Evolutionary conservation across 2,329 filamentous ascomycete species (phyloP).

Genomic region (Aspergillus sp.): DNA sequence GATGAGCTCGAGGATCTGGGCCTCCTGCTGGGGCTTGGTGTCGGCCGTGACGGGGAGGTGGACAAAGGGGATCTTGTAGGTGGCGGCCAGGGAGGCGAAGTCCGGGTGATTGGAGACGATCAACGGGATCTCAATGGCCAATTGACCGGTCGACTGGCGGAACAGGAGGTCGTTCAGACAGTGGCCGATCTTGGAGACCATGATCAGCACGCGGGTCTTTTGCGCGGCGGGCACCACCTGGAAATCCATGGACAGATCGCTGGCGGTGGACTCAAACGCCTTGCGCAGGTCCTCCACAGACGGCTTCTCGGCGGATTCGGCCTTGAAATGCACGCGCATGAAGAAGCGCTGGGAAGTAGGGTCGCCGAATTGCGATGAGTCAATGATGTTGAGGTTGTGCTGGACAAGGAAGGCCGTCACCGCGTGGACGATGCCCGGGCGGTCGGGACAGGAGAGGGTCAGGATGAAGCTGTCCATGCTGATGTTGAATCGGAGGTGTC

Average conservation of each 20-base stretch:
- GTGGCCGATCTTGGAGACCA: constrained; percentile 87
- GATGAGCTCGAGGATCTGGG: constrained; percentile 68
- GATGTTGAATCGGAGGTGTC: constrained; percentile 14
- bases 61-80: constrained; percentile 75
- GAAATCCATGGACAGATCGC: constrained; percentile 67
- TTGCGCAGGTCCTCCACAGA: constrained; percentile 47
- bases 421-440: constrained; percentile 79
- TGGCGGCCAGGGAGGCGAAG: constrained; percentile 65
- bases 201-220: constrained; percentile 77
- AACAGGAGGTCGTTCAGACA: constrained; percentile 82
- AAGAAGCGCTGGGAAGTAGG: constrained; percentile 74
- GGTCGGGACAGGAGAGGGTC: constrained; percentile 80
- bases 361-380: constrained; percentile 83
- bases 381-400: constrained; percentile 75
- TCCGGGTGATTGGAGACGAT: constrained; percentile 83
- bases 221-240: constrained; percentile 66
- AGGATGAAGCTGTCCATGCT: constrained; percentile 64
- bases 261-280: constrained; percentile 62
- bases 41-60: constrained; percentile 78
- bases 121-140: constrained; percentile 71
- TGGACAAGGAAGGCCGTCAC: constrained; percentile 75
- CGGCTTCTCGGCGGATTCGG: constrained; percentile 32
- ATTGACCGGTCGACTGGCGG: constrained; percentile 70
- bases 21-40: constrained; percentile 73
- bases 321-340: constrained; percentile 82